phyloP scores from a whole-genome alignment of 1,139 yeast genomes.

The Magnusiomyces suaveolens region DNA sequence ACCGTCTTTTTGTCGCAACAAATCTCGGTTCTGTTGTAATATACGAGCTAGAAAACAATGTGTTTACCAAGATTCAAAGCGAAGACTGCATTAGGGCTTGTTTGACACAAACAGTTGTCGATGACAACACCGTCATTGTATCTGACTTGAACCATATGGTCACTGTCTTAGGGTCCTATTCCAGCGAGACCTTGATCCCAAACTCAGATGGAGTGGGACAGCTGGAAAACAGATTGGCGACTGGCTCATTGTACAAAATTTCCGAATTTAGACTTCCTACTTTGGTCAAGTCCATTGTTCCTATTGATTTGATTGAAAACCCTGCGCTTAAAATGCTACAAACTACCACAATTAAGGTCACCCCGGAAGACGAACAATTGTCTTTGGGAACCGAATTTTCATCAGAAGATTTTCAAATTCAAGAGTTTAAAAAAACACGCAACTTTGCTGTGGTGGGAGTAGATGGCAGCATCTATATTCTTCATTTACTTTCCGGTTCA shows the following conservation, averaged over 20 bases:
- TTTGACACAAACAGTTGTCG: background rate
- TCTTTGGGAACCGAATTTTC: too few species aligned
- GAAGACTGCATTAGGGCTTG: background rate
- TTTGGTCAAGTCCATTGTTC: background rate
- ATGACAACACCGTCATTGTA: background rate
- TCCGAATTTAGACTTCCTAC: constrained; percentile 1
- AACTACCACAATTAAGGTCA: background rate
- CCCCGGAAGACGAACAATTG: background rate
- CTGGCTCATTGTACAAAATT: background rate
- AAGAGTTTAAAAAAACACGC: background rate
- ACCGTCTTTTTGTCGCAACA: background rate
- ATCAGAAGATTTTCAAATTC: too few species aligned
- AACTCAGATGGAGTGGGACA: background rate
- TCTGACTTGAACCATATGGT: background rate
- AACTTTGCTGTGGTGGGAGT: background rate
- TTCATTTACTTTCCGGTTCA: background rate
- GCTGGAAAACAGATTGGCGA: background rate
- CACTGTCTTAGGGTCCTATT: background rate
- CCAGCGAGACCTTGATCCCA: background rate
- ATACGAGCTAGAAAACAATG: background rate
- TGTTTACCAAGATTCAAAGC: background rate
- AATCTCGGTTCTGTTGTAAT: background rate
- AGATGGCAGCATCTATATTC: background rate
- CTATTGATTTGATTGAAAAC: background rate
- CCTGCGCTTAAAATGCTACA: background rate